phyloP scores from a whole-genome alignment of 2,329 filamentous ascomycete species.

The Exophiala oligosperma region DNA sequence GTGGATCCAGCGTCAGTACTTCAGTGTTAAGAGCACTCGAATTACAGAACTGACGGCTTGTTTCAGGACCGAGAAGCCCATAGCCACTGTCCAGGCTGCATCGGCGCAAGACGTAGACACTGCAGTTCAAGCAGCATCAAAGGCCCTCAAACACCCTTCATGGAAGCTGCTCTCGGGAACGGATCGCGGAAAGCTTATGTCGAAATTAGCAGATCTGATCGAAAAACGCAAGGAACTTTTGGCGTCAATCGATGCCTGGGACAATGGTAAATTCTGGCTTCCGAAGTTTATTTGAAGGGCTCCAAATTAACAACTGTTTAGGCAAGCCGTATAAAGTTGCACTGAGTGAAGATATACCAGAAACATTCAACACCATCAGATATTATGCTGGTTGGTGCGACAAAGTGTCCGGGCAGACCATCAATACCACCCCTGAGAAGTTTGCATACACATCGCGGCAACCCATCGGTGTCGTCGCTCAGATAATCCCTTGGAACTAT shows the following conservation, averaged over 20 bases:
- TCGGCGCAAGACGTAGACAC: constrained; percentile 35
- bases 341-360: constrained; percentile 70
- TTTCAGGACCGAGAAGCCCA: constrained; percentile 33
- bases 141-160: neutral
- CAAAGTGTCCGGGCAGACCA: constrained; percentile 74
- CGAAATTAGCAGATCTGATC: constrained; percentile 62
- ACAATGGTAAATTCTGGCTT: constrained; percentile 59
- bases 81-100: constrained; percentile 34
- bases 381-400: constrained; percentile 81
- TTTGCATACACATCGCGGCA: constrained; percentile 83
- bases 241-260: constrained; percentile 71
- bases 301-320: no score
- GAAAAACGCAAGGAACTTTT: constrained; percentile 63
- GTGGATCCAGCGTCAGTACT: constrained; percentile 33
- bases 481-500: constrained; percentile 80
- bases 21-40: neutral
- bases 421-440: constrained; percentile 73
- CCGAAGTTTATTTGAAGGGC: neutral
- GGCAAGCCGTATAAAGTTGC: constrained; percentile 67
- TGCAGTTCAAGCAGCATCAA: constrained; percentile 36
- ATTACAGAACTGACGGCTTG: constrained; percentile 19
- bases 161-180: constrained; percentile 37
- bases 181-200: constrained; percentile 26
- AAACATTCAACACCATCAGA: constrained; percentile 67
- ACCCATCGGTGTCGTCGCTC: constrained; percentile 73